Base-by-base conservation (phyloP, 495 filamentous ascomycete species). In the Niebla homalea region DNA sequence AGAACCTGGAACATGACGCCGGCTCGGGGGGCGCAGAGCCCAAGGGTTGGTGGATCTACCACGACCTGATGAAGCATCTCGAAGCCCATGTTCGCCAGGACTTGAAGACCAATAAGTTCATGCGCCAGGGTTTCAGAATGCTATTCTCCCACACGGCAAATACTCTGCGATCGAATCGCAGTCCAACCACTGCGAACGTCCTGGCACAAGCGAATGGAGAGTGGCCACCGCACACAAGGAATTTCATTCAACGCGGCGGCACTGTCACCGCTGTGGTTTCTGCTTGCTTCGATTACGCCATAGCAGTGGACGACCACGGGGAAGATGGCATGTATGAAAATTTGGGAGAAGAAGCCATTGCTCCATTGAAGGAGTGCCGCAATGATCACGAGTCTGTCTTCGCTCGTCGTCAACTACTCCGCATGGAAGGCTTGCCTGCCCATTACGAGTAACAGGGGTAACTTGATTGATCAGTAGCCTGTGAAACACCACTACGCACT, bases 371-470 rank as follows among this genome's bases (percentile, higher is more conserved):
- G 23, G 19, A 49, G 18, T 63, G 60, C 20, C 42, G 59, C 11
- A 64, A 62, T 37, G 60, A 64, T 37, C 53, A 56, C 38, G 59
- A 63, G 52, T 63, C 52, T 36, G 59, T 38, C 19, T 61, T 61
- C 51, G 56, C 54, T 7, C 48, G 53, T 47, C 47, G 49, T 26
- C 43, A 45, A 21, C 59, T 29, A 15, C 25, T 21, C 8, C 10
- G 19, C n/a, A 19, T 16, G 19, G 49, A 19, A 16, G 48, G 37
- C 1, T n/a, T 50, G 36, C 4, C 20, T 12, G 11, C 26, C 6
- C 8, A 43, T 3, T 38, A 26, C 11, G 16, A 16, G 43, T 3
- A 26, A 2, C 5, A 32, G 14, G 29, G 7, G n/a, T n/a, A n/a
- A n/a, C n/a, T n/a, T n/a, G n/a, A n/a, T n/a, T n/a, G n/a, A n/a